phyloP scores from a whole-genome alignment of 345 rosid genomes.

The Hibiscus mutabilis region DNA sequence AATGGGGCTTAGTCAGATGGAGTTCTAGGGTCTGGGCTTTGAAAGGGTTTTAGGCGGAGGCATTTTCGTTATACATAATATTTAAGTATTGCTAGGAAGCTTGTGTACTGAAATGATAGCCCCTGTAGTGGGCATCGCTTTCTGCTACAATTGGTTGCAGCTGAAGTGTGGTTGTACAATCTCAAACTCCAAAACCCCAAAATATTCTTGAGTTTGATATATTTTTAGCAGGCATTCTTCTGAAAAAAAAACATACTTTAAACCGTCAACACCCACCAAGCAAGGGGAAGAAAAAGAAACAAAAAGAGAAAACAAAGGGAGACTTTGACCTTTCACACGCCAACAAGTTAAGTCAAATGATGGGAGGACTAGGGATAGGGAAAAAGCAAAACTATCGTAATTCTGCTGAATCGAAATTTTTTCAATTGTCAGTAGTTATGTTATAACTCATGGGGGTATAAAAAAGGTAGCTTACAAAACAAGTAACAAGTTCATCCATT shows the following conservation, averaged over 20 bases:
- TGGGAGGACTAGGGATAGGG: neutral
- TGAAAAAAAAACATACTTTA: neutral
- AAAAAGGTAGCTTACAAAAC: neutral
- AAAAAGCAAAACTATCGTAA: neutral
- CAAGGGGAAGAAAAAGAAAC: neutral
- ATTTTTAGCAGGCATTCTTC: neutral
- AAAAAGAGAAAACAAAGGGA: neutral
- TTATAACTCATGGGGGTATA: neutral
- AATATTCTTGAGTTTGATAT: neutral
- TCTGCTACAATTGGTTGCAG: neutral
- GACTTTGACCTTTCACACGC: neutral
- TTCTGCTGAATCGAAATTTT: neutral
- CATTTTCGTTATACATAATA: neutral
- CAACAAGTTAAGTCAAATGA: neutral
- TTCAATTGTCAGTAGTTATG: neutral
- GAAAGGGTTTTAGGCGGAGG: neutral
- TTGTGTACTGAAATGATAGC: too few species aligned
- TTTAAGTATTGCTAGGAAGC: neutral
- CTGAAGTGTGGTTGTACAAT: neutral
- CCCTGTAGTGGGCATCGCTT: neutral
- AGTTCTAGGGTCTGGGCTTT: neutral
- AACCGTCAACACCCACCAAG: neutral
- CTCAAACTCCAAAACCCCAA: neutral
- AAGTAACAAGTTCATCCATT: neutral
- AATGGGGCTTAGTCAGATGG: neutral